phyloP scores from a whole-genome alignment of 2,329 filamentous ascomycete genomes.

The Calonectria multiphialidica region DNA sequence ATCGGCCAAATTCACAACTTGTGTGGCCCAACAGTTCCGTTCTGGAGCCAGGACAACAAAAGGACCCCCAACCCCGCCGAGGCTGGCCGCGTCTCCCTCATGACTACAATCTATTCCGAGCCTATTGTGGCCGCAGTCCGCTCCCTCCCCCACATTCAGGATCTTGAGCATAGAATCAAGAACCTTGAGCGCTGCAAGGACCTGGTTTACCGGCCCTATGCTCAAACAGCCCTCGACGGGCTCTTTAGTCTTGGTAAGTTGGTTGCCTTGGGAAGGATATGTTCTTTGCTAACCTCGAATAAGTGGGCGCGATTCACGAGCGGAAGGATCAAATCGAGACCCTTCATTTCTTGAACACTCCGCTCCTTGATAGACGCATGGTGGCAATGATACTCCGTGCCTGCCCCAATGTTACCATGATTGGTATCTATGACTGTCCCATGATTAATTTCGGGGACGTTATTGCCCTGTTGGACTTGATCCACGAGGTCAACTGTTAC shows the following conservation, averaged over 20 bases:
- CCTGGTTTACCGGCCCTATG: slow-evolving; percentile 19
- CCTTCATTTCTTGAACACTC: slow-evolving; percentile 46
- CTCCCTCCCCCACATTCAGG: slow-evolving; percentile 20
- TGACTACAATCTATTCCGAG: not conserved
- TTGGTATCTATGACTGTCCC: slow-evolving; percentile 54
- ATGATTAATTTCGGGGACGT: slow-evolving; percentile 53
- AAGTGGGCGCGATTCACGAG: slow-evolving; percentile 41
- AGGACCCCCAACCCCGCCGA: too few species aligned
- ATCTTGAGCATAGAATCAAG: slow-evolving; percentile 3
- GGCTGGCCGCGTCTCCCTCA: not conserved
- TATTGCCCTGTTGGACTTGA: slow-evolving; percentile 49
- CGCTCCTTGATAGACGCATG: slow-evolving; percentile 48
- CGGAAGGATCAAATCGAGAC: slow-evolving; percentile 36
- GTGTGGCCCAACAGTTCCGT: slow-evolving; percentile 18
- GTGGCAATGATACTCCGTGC: slow-evolving; percentile 50
- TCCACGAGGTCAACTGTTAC: slow-evolving; percentile 49
- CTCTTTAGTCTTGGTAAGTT: slow-evolving; percentile 39
- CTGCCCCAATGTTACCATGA: slow-evolving; percentile 46
- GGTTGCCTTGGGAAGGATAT: not conserved
- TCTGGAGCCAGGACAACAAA: slow-evolving; percentile 1
- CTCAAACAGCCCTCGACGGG: slow-evolving; percentile 22
- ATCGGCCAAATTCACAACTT: not conserved
- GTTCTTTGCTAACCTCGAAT: slow-evolving; percentile 19
- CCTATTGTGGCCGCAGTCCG: slow-evolving; percentile 17
- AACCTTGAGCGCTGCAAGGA: not conserved